Base-by-base conservation (phyloP, 192 early-diverging fungal species). In the Backusella psychrophila region DNA sequence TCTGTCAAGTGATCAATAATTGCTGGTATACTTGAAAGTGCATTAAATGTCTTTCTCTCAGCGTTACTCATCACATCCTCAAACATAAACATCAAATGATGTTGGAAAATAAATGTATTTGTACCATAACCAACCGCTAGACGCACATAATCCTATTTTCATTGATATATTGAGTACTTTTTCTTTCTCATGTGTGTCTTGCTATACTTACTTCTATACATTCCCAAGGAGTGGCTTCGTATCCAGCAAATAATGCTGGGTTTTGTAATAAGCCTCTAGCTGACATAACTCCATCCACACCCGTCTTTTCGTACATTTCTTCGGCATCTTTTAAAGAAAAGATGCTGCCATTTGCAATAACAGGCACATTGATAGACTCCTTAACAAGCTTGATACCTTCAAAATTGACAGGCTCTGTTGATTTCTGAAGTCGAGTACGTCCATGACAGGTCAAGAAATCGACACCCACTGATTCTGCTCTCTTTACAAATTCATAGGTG, bases 61-160 rank as follows among this genome's bases (percentile, higher is more conserved):
- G 92, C 86, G 63, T 88, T 88, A 74, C 87, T 89, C 95, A 98
- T 96, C 31, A 86, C 66, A 53, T 87, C 86, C 72, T 98, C 96
- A 71, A 96, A 86, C 96, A 98, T 98, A 82, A 87, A 98, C 94
- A 96, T 96, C 33, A 99, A 72, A 78, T 99, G 97, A 76, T 99
- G 97, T 74, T 98, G 96, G 39, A 95, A 88, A 33, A 99, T 95
- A 77, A 92, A 93, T 1, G 87, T 86, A 34, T 92, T 92, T 21
- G 94, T 93, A 34, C 97, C 97, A 77, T 94, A 96, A 2, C 85
- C 90, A 6, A 96, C 44, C 2, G 91, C 90, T 4, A 86, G 52
- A 66, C 89, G 85, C 26, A 94, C 85, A 76, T 92, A 96, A 42
- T 86, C 83, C 79, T 81, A 75, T 14, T 31, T 31, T 2, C 14